A percentile compares a stretch with the other conserved stretches of the same genome.
phyloP scores from a whole-genome alignment of 208 protist species.

The Trypanosoma boissoni region DNA sequence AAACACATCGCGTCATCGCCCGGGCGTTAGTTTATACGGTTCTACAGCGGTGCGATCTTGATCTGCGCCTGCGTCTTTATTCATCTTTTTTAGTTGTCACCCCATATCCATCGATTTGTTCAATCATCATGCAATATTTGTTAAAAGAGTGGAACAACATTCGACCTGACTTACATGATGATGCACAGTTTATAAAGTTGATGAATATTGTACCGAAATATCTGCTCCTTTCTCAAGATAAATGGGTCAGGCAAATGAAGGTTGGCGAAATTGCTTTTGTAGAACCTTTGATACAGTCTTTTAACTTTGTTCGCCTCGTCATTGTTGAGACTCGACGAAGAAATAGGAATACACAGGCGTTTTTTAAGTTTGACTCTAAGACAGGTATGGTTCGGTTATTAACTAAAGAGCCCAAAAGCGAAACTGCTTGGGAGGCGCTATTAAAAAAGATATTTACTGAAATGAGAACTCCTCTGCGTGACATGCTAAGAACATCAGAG shows the following conservation, averaged over 20 bases:
- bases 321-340: slow-evolving; percentile 15
- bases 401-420: not conserved
- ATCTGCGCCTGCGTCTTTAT: slow-evolving; percentile 45
- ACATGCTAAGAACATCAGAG: not conserved
- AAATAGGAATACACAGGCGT: not conserved
- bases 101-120: slow-evolving; percentile 67
- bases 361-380: slow-evolving; percentile 12
- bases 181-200: slow-evolving; percentile 17
- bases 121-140: slow-evolving; percentile 48
- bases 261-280: slow-evolving; percentile 50
- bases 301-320: slow-evolving; percentile 60
- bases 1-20: slow-evolving; percentile 32
- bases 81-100: slow-evolving; percentile 56
- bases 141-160: slow-evolving; percentile 37
- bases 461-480: slow-evolving; percentile 13
- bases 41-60: slow-evolving; percentile 35
- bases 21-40: slow-evolving; percentile 34
- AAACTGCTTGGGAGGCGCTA: slow-evolving; percentile 8
- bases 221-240: slow-evolving; percentile 31
- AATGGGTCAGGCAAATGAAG: slow-evolving; percentile 35
- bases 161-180: not conserved
- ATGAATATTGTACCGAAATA: slow-evolving; percentile 28
- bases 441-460: slow-evolving; percentile 1
- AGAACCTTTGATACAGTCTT: slow-evolving; percentile 56
- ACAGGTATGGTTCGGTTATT: slow-evolving; percentile 4